Evolutionary conservation across 371 early-diverging fungal species (phyloP).

Genomic region (Encephalitozoon intestinalis): DNA sequence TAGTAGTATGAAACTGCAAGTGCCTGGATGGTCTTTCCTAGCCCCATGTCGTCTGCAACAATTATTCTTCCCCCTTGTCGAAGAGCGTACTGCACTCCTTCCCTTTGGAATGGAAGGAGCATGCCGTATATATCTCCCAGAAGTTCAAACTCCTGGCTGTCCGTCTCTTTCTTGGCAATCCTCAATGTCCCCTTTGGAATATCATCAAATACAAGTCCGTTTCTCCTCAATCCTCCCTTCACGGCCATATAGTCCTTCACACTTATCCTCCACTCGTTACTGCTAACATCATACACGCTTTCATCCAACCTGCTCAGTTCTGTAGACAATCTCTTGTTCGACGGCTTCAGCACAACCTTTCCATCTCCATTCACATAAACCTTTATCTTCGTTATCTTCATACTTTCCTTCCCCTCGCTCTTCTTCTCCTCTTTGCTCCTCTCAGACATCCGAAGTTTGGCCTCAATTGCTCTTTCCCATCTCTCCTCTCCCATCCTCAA

Average conservation of each 20-base stretch:
- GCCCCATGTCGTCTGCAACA: constrained; percentile 65
- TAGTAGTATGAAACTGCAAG: constrained; percentile 64
- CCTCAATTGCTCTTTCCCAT: background rate
- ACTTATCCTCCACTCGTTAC: constrained; percentile 43
- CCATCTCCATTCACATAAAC: constrained; percentile 22
- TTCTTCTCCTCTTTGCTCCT: background rate
- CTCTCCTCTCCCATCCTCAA: background rate
- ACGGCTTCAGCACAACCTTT: constrained; percentile 23
- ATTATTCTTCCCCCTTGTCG: constrained; percentile 61
- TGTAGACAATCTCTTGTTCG: constrained; percentile 35
- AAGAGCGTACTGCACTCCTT: constrained; percentile 62
- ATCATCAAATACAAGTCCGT: constrained; percentile 26
- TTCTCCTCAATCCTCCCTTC: constrained; percentile 12
- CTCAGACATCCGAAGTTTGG: background rate
- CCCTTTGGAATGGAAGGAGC: constrained; percentile 62
- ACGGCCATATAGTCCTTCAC: constrained; percentile 20
- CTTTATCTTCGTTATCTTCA: constrained; percentile 10
- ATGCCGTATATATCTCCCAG: constrained; percentile 33
- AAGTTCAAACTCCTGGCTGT: constrained; percentile 4
- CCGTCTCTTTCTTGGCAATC: background rate
- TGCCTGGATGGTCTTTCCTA: constrained; percentile 64
- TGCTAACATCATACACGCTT: constrained; percentile 27
- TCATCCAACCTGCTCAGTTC: constrained; percentile 9
- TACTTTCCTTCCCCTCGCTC: background rate
- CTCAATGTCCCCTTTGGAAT: constrained; percentile 36